Evolutionary conservation across 1,139 yeast genomes (phyloP), one percentile per base, ranked within the genome.

Genomic region (Yamadazyma mexicana): DNA sequence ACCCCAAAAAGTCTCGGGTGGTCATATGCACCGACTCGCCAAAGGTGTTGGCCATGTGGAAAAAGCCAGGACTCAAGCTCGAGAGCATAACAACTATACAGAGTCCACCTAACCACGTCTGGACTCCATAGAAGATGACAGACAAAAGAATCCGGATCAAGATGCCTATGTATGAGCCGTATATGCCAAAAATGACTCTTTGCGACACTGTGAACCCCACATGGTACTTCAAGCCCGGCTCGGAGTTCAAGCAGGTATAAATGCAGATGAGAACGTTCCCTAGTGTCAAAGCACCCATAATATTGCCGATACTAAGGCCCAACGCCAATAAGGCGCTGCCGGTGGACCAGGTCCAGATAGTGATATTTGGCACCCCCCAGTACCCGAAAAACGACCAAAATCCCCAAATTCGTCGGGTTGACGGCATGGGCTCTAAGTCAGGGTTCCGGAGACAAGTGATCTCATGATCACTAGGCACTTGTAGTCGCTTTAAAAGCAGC

Each of bases 131-230:
- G 33, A 48, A 56, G 7, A 56, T 50, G 17, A 55, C 45, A 7
- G 57, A 50, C 16, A 55, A 40, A 18, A 51, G 33, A 3, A 51
- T 46, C 33, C 59, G 35, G 1, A 54, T 48, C 5, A 48, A 17
- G 15, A 56, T 51, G 8, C 55, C 52, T 12, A 51, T 25, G 4
- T 35, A 29, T 2, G 56, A 47, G 1, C 59, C 59, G 20, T 46
- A 44, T 10, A 55, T 42, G 2, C 60, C 60, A 40, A 56, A 56
- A 4, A 49, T 45, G 42, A 52, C 43, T 33, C 60, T 40, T 38
- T 55, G 59, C 15, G 50, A 48, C 3, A 55, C 44, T 2, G 59
- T 52, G 41, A 49, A 56, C 2, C 60, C 60, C 30, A 56, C 45
- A 38, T 52, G 58, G 38, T 46, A 56, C 20, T 49, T 47, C 11